phyloP scores from a whole-genome alignment of 768 basidiomycete genomes.

The Neoboletus subvelutipes region DNA sequence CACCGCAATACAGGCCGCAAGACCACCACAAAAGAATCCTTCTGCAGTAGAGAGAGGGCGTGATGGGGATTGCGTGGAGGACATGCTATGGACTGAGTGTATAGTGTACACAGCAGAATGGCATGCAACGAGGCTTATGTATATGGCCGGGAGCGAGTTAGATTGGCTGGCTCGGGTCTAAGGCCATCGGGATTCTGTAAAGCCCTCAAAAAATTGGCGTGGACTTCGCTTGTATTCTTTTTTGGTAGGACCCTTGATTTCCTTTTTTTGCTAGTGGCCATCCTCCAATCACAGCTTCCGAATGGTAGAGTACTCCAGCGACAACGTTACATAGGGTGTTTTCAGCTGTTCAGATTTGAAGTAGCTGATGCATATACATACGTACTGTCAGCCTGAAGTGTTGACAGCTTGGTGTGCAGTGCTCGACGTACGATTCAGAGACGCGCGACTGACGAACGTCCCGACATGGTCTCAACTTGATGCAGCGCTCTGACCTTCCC shows the following conservation, averaged over 20 bases:
- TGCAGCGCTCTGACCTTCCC: constrained; percentile 11
- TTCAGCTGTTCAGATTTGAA: too few relatives aligned
- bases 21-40: constrained; percentile 84
- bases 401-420: background rate
- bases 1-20: constrained; percentile 91
- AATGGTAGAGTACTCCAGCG: too few relatives aligned
- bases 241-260: too few relatives aligned
- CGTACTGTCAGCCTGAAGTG: too few relatives aligned
- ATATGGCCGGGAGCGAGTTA: background rate
- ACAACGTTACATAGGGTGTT: too few relatives aligned
- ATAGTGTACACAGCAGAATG: background rate
- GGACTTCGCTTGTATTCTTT: too few relatives aligned
- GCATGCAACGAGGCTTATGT: constrained; percentile 5
- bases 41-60: constrained; percentile 64
- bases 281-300: too few relatives aligned
- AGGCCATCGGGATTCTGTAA: too few relatives aligned
- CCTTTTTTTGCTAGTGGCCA: too few relatives aligned
- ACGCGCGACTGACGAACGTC: background rate
- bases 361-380: too few relatives aligned
- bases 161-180: background rate
- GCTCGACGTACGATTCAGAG: background rate
- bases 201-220: too few relatives aligned
- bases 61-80: constrained; percentile 9
- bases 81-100: constrained; percentile 14
- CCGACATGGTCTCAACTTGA: constrained; percentile 10